Base-by-base conservation (phyloP, 306 rosid genomes). In the Dryas drummondii region DNA sequence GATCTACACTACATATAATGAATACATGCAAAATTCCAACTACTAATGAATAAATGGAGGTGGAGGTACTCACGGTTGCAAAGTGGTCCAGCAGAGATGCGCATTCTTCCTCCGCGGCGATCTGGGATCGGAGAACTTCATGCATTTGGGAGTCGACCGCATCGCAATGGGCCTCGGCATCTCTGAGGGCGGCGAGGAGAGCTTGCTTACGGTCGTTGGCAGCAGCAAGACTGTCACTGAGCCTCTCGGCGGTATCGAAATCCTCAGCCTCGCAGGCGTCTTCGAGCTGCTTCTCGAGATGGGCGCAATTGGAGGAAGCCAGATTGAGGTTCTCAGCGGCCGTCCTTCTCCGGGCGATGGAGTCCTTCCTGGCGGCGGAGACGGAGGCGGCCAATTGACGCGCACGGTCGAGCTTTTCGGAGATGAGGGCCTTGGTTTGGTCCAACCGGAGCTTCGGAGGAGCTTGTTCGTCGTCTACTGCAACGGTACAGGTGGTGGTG, bases 251-350 rank as follows among this genome's bases (percentile, higher is more conserved):
- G 6, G 73, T 83, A 74, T 92, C 96, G 53, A 92, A 92, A 73
- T 92, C 96, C 77, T 92, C 97, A 13, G 93, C 92, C 78, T 89
- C 96, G 58, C 90, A 83, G 41, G 93, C 96, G 81, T 85, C 89
- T 83, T 92, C 88, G 81, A 92, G 87, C 72, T 87, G 88, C 80
- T 60, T 86, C 74, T 92, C 97, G 42, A 92, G 90, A 41, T 85
- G 74, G 49, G 72, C 59, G 72, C 84, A 68, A 45, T 76, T 77
- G 57, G 70, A 52, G 6, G 88, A 82, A 22, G 90, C 85, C 52
- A 81, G 69, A 54, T 82, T 84, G 12, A 79, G 90, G 48, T 79
- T 66, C 26, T 89, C 81, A 8, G 71, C 68, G 2, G 86, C 85
- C 69, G 78, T 73, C 72, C 97, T 85, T 70, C 91, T 83, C 16